Evolutionary conservation across 2,329 filamentous ascomycete species (phyloP).

Genomic region (Trichothecium roseum): DNA sequence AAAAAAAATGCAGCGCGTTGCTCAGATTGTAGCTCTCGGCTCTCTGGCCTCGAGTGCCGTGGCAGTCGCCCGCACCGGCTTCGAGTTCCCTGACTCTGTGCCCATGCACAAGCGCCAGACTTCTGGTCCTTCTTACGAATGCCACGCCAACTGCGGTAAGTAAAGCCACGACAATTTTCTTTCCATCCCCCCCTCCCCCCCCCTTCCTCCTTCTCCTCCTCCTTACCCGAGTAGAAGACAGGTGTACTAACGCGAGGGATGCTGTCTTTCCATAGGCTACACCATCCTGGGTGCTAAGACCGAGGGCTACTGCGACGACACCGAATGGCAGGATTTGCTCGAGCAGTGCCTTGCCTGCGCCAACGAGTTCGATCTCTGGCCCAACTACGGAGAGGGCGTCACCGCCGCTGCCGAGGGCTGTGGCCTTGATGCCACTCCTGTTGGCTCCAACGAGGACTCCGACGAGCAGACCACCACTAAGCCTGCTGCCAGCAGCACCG

Average conservation of each 20-base stretch:
- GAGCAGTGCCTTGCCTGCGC: constrained; percentile 34
- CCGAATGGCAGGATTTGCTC: constrained; percentile 29
- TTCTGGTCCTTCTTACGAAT: constrained; percentile 27
- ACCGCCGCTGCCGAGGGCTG: constrained; percentile 24
- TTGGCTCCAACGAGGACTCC: constrained; percentile 6
- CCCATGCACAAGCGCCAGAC: constrained; percentile 32
- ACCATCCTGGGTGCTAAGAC: constrained; percentile 14
- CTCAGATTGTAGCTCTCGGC: constrained; percentile 15
- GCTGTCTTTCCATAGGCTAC: constrained; percentile 14
- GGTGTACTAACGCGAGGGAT: too few relatives aligned
- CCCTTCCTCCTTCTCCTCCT: too few relatives aligned
- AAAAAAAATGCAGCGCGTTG: constrained; percentile 20
- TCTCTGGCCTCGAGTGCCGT: constrained; percentile 15
- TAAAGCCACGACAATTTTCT: constrained; percentile 2
- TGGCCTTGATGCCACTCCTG: constrained; percentile 16
- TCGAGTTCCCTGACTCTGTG: constrained; percentile 17
- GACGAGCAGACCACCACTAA: constrained; percentile 6
- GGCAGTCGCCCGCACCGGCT: constrained; percentile 9
- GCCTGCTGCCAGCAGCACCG: constrained; percentile 1
- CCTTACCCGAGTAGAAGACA: too few relatives aligned
- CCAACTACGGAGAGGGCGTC: constrained; percentile 28
- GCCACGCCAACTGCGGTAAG: constrained; percentile 40
- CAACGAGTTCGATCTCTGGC: constrained; percentile 30
- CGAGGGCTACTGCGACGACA: constrained; percentile 19
- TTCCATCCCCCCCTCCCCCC: too few relatives aligned